A percentile compares a stretch with the other conserved stretches of the same genome.
Conservation (phyloP, 306 rosid species). For the Phaseolus lunatus region DNA sequence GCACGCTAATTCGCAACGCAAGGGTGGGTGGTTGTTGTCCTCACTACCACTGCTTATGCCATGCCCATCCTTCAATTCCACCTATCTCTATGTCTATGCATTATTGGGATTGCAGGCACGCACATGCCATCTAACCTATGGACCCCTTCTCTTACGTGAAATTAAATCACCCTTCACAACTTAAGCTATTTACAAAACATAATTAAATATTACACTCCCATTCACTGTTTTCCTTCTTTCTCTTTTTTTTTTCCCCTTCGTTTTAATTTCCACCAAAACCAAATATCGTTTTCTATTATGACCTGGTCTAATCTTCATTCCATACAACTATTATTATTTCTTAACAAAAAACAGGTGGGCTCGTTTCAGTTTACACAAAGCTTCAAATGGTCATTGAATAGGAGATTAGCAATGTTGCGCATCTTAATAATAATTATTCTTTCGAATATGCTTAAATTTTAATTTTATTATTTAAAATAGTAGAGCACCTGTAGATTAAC, state of each 20-base stretch:
- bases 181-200: neutral
- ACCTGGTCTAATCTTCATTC: neutral
- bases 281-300: neutral
- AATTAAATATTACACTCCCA: neutral
- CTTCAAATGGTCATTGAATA: neutral
- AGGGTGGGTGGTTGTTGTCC: neutral
- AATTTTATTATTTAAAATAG: neutral
- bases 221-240: neutral
- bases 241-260: too few relatives aligned
- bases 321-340: neutral
- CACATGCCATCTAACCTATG: conserved; percentile 27
- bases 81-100: conserved; percentile 18
- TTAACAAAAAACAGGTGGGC: neutral
- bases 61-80: conserved; percentile 27
- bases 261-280: neutral
- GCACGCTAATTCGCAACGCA: conserved; percentile 25
- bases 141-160: neutral
- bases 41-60: neutral
- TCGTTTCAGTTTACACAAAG: neutral
- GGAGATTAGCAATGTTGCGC: neutral
- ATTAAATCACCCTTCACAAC: neutral
- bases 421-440: conserved; percentile 1
- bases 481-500: neutral
- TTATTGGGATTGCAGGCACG: conserved; percentile 28
- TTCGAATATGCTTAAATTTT: neutral